These are phyloP conservation scores for Gossypium gossypioides DNA, from an alignment of 441 rosid genomes.

Conservation along the genomic window DNA sequence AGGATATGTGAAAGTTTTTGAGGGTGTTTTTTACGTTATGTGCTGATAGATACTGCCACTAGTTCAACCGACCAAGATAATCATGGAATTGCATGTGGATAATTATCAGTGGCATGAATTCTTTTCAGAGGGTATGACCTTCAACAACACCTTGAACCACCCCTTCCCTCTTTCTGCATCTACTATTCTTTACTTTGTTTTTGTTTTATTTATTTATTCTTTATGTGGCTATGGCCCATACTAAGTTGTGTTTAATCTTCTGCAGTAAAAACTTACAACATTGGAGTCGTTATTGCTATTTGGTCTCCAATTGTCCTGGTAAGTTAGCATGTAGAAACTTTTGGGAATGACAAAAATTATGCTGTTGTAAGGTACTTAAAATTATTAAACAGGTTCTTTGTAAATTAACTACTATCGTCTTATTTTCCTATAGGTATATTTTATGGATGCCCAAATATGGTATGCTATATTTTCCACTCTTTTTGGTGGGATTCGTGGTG, in stretches of 20 bases:
- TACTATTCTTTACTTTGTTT: not conserved
- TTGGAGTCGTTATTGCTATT: slow-evolving; percentile 78
- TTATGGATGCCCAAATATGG: slow-evolving; percentile 96
- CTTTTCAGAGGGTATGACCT: slow-evolving; percentile 63
- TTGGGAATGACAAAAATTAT: not conserved
- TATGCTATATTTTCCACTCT: slow-evolving; percentile 86
- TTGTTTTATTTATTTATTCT: slow-evolving; percentile 2
- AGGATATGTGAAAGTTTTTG: not conserved
- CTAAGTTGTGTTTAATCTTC: slow-evolving; percentile 19
- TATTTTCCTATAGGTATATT: slow-evolving; percentile 57
- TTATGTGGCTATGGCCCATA: slow-evolving; percentile 15
- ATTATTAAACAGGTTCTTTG: not conserved
- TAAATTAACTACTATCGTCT: slow-evolving; percentile 14
- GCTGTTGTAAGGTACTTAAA: slow-evolving; percentile 1
- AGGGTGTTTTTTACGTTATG: slow-evolving; percentile 8
- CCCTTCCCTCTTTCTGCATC: not conserved
- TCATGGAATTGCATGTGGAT: slow-evolving; percentile 50
- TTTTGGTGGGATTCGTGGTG: slow-evolving; percentile 93
- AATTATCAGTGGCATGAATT: slow-evolving; percentile 84
- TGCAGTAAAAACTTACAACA: slow-evolving; percentile 71
- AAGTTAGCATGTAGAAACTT: slow-evolving; percentile 23
- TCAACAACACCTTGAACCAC: not conserved
- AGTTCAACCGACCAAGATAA: slow-evolving; percentile 62
- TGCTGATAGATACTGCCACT: slow-evolving; percentile 67
- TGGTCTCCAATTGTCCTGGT: slow-evolving; percentile 95